These are phyloP conservation scores for Singerocomus rubriflavus DNA, from an alignment of 1,284 basidiomycete genomes.

Conservation along the genomic window DNA sequence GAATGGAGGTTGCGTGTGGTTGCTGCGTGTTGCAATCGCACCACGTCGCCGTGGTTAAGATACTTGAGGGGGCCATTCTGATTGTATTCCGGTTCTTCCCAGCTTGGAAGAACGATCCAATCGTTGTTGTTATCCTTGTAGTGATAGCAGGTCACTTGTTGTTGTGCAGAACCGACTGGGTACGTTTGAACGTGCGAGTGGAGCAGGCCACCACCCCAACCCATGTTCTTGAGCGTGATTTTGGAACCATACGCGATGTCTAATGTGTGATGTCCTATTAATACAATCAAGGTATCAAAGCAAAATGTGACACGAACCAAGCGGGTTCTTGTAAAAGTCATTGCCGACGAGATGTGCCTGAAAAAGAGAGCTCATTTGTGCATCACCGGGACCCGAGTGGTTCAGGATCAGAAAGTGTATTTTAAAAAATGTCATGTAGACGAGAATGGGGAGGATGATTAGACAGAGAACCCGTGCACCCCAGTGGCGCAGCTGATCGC, in stretches of 20 bases:
- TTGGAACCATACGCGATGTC: slow-evolving; percentile 91
- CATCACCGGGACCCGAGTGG: slow-evolving; percentile 93
- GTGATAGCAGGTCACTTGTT: slow-evolving; percentile 99
- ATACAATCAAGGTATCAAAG: neutral
- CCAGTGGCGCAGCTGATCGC: slow-evolving; percentile 91
- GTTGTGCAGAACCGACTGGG: slow-evolving; percentile 90
- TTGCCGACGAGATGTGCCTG: slow-evolving; percentile 97
- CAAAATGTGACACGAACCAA: slow-evolving; percentile 49
- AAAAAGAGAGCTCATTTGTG: slow-evolving; percentile 98
- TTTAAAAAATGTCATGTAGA: slow-evolving; percentile 96
- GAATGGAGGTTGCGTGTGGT: slow-evolving; percentile 94
- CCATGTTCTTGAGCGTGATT: slow-evolving; percentile 95
- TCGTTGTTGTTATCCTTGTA: slow-evolving; percentile 99
- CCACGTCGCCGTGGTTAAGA: slow-evolving; percentile 74
- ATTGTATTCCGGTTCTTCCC: slow-evolving; percentile 71
- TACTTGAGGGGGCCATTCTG: slow-evolving; percentile 65
- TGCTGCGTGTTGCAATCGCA: slow-evolving; percentile 79
- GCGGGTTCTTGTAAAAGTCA: slow-evolving; percentile 85
- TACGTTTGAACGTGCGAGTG: slow-evolving; percentile 97
- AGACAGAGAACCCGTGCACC: slow-evolving; percentile 81
- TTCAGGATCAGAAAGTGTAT: slow-evolving; percentile 94
- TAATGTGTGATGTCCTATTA: slow-evolving; percentile 28
- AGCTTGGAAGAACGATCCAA: slow-evolving; percentile 79
- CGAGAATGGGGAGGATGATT: slow-evolving; percentile 85
- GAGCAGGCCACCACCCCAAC: slow-evolving; percentile 93